phyloP scores from a whole-genome alignment of 805 yeast species.

The Pichia deserticola region DNA sequence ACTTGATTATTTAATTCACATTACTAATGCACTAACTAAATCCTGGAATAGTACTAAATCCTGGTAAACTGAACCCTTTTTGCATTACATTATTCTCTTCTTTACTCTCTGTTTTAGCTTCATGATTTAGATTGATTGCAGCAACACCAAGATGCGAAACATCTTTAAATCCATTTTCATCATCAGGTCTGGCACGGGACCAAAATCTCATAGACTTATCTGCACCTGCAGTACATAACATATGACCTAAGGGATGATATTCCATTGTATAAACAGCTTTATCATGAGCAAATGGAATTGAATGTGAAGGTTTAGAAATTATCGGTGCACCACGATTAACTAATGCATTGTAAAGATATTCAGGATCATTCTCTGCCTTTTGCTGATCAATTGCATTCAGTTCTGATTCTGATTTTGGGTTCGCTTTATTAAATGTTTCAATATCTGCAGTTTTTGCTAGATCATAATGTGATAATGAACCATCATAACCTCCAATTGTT shows the following conservation, averaged over 20 bases:
- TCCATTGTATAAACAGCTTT: slow-evolving; percentile 85
- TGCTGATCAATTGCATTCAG: not conserved
- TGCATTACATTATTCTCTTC: not conserved
- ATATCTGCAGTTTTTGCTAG: slow-evolving; percentile 44
- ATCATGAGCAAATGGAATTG: slow-evolving; percentile 89
- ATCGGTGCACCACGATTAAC: slow-evolving; percentile 4
- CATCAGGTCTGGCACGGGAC: slow-evolving; percentile 89
- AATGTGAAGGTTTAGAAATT: slow-evolving; percentile 30
- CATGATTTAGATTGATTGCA: not conserved
- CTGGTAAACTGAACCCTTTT: slow-evolving; percentile 12
- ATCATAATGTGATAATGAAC: slow-evolving; percentile 71
- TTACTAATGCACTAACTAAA: too few species aligned
- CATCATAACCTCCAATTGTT: slow-evolving; percentile 85
- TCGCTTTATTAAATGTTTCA: slow-evolving; percentile 1
- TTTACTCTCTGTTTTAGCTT: not conserved
- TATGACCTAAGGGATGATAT: slow-evolving; percentile 91
- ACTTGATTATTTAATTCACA: too few species aligned
- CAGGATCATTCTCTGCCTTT: slow-evolving; percentile 14
- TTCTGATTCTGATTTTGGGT: not conserved
- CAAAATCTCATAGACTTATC: slow-evolving; percentile 91
- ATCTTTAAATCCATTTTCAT: slow-evolving; percentile 73
- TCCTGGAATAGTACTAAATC: slow-evolving; percentile 10
- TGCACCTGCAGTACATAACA: slow-evolving; percentile 85
- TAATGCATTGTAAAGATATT: slow-evolving; percentile 15
- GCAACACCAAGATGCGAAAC: slow-evolving; percentile 58